Base-by-base conservation (phyloP, 495 filamentous ascomycete species). In the Apodospora peruviana region DNA sequence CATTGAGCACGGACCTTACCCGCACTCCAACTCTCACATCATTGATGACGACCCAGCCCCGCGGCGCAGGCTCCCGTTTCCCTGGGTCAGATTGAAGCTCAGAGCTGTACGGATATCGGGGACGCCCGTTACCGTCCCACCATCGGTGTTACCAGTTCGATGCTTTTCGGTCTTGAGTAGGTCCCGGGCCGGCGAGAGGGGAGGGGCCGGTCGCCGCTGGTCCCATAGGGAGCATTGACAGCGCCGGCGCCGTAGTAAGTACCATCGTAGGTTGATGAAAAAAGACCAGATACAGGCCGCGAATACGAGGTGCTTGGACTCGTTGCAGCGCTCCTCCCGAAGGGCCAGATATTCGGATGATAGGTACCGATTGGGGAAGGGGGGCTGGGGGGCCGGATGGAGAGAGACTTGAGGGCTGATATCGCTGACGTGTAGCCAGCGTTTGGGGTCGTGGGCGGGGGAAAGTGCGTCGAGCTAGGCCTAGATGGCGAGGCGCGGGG, bases 401-500 rank as follows among this genome's bases (percentile, higher is more conserved):
- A 74, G 34, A 73, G 50, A 32, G 72, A 72, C 53, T 68, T 68
- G 45, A 75, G 59, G 0, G 72, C 70, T 36, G 68, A 64, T 39
- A 75, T 63, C 48, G 73, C 72, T 22, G 64, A 74, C 16, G 57
- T 55, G 25, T 52, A 62, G 20, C 58, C 61, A 37, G 47, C 45
- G 40, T 52, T 51, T 22, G 72, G 71, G 18, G 70, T 66, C 8
- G 66, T 62, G 43, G 72, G 71, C 36, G 71, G 70, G 10, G 72
- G 70, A 51, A 65, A 59, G 50, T 66, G 55, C 21, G 55, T 62
- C 17, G 67, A 67, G 49, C 40, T 69, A 29, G 70, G 68, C 36
- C 73, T 64, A 24, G 72, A 75, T 7, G 73, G 72, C n/a, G 72
- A 74, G 21, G 73, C 73, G 46, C 71, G 73, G 45, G 73, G 73